Evolutionary conservation across 345 rosid species (phyloP).

Genomic region (Salix brachista): DNA sequence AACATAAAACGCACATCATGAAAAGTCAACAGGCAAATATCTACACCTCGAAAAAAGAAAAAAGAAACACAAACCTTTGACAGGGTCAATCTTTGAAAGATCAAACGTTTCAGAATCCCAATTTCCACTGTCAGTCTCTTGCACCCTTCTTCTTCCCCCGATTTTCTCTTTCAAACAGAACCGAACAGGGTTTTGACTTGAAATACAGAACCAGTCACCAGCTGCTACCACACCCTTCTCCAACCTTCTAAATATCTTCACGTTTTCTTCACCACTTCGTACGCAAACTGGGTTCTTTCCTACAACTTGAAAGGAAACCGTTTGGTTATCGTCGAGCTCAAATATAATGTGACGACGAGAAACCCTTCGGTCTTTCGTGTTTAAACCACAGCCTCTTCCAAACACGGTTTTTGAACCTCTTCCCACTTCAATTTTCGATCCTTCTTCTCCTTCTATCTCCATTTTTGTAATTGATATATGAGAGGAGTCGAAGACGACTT

Average conservation of each 20-base stretch:
- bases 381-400: constrained; percentile 62
- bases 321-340: constrained; percentile 20
- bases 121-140: constrained; percentile 25
- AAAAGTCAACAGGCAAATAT: no score
- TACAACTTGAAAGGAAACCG: constrained; percentile 52
- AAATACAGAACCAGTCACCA: constrained; percentile 61
- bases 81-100: constrained; percentile 45
- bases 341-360: constrained; percentile 63
- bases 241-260: constrained; percentile 39
- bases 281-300: constrained; percentile 79
- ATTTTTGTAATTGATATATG: constrained; percentile 14
- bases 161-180: constrained; percentile 36
- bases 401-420: constrained; percentile 25
- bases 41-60: background rate
- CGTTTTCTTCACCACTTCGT: constrained; percentile 15
- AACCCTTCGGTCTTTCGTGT: constrained; percentile 45
- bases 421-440: constrained; percentile 38
- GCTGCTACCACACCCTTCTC: constrained; percentile 45
- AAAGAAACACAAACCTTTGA: constrained; percentile 43
- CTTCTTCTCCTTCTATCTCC: constrained; percentile 74
- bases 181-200: constrained; percentile 54
- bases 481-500: no score
- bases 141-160: constrained; percentile 25
- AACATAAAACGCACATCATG: background rate
- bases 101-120: constrained; percentile 22